These are phyloP conservation scores for Eucalyptus dawsonii DNA, from an alignment of 345 rosid species.

Conservation along the genomic window DNA sequence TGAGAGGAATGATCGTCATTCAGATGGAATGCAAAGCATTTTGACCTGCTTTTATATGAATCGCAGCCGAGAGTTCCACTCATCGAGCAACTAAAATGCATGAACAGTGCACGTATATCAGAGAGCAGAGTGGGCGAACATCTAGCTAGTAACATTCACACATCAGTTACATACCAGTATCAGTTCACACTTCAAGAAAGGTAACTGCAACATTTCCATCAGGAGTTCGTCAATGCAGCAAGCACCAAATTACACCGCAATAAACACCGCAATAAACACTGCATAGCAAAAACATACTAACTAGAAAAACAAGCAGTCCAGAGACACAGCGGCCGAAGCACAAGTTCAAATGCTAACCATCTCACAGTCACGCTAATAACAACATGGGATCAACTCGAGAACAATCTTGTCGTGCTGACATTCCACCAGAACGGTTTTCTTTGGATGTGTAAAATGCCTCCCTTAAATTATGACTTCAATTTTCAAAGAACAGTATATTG, in stretches of 20 bases:
- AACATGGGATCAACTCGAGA: too few relatives aligned
- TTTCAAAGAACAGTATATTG: background rate
- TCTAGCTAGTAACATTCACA: background rate
- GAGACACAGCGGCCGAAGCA: too few relatives aligned
- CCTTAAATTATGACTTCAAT: background rate
- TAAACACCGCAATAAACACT: too few relatives aligned
- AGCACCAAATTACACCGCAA: background rate
- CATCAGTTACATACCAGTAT: background rate
- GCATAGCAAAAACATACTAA: background rate
- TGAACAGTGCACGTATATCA: too few relatives aligned
- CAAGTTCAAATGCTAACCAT: too few relatives aligned
- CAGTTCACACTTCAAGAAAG: background rate
- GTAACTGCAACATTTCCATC: background rate
- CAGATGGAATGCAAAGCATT: background rate
- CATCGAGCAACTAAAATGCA: too few relatives aligned
- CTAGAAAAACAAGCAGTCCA: background rate
- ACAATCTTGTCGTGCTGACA: too few relatives aligned
- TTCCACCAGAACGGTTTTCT: too few relatives aligned
- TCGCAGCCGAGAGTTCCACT: background rate
- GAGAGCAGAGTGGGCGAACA: background rate
- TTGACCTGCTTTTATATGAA: background rate
- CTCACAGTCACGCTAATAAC: too few relatives aligned
- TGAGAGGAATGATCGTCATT: background rate
- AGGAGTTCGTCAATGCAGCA: background rate
- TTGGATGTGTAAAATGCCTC: background rate